Evolutionary conservation across 768 basidiomycete species (phyloP).

Genomic region (Leccinum boreale): DNA sequence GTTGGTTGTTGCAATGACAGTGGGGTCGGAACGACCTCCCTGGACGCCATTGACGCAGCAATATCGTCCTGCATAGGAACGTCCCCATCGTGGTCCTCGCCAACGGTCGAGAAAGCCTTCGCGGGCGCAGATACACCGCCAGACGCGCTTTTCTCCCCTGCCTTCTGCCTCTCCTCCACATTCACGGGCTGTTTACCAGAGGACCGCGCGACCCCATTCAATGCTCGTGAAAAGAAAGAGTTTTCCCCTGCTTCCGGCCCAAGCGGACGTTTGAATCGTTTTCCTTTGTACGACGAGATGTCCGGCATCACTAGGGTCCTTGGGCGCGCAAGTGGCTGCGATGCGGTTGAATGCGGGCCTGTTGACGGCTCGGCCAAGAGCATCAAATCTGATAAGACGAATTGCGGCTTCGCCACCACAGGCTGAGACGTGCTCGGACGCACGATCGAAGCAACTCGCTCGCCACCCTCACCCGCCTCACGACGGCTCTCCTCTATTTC

Average conservation of each 20-base stretch:
- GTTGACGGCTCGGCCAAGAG: neutral
- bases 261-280: constrained; percentile 20
- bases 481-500: constrained; percentile 10
- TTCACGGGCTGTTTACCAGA: neutral
- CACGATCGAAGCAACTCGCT: neutral
- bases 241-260: constrained; percentile 9
- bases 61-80: constrained; percentile 7
- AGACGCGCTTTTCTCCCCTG: neutral
- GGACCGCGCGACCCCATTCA: constrained; percentile 1
- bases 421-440: neutral
- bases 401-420: neutral
- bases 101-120: neutral
- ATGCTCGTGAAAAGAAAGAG: constrained; percentile 25
- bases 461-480: neutral
- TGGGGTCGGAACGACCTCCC: neutral
- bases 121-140: neutral
- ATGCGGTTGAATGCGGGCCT: neutral
- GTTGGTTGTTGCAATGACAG: neutral
- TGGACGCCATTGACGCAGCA: neutral
- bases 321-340: neutral
- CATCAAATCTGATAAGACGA: neutral
- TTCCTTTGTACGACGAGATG: constrained; percentile 20
- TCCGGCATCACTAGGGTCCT: constrained; percentile 19
- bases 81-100: neutral
- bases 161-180: neutral